phyloP scores from a whole-genome alignment of 495 filamentous ascomycete genomes.

The Tuber microsphaerosporum region DNA sequence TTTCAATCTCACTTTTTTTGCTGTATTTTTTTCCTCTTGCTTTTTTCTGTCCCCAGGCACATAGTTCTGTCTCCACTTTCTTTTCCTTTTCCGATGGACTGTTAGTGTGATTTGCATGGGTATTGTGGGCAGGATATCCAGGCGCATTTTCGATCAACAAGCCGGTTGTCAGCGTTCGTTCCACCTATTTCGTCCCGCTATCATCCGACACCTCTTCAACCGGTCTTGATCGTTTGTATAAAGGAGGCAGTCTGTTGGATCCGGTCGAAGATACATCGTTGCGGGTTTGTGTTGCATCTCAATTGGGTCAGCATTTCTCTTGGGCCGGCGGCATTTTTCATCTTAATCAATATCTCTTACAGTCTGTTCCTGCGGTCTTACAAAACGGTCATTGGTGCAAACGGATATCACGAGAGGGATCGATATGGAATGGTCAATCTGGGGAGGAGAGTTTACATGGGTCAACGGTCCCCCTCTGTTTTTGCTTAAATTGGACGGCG shows the following conservation, averaged over 20 bases:
- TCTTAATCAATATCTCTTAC: constrained; percentile 27
- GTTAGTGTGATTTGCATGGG: constrained; percentile 18
- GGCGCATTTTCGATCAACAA: constrained; percentile 22
- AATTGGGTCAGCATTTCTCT: constrained; percentile 11
- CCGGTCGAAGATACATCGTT: constrained; percentile 11
- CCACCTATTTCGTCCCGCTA: constrained; percentile 16
- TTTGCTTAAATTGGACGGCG: constrained; percentile 39
- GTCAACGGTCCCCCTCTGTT: constrained; percentile 26
- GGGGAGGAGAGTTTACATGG: constrained; percentile 6
- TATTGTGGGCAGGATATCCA: constrained; percentile 13
- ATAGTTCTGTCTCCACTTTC: constrained; percentile 3
- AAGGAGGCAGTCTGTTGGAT: constrained; percentile 14
- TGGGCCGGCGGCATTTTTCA: constrained; percentile 26
- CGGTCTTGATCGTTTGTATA: constrained; percentile 17
- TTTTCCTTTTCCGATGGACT: constrained; percentile 14
- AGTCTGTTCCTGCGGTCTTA: constrained; percentile 19
- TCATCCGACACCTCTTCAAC: constrained; percentile 21
- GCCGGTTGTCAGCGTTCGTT: constrained; percentile 21
- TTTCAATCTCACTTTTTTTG: constrained; percentile 26
- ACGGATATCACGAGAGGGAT: constrained; percentile 22
- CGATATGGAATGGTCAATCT: constrained; percentile 7
- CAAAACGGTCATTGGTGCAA: constrained; percentile 18
- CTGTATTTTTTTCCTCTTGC: constrained; percentile 3
- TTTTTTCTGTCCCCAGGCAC: not conserved
- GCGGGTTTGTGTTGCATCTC: constrained; percentile 22